Conservation (phyloP, 768 basidiomycete genomes). For the Tulasnella sp. region DNA sequence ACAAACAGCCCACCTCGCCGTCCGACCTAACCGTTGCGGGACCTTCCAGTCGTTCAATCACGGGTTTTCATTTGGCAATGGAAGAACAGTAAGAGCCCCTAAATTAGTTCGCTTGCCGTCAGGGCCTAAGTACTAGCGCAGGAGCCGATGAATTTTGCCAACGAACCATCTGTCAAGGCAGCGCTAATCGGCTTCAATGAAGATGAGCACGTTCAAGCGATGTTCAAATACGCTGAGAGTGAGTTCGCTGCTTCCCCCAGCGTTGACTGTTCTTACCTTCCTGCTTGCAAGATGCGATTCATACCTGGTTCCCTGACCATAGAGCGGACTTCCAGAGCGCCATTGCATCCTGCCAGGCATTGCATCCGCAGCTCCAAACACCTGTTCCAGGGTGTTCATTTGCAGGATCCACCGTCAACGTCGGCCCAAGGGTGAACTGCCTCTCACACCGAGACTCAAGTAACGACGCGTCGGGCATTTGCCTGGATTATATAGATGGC, state of each 20-base stretch:
- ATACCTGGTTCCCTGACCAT: not conserved
- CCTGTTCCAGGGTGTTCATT: not conserved
- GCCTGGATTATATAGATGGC: not conserved
- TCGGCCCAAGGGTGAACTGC: not conserved
- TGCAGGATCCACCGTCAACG: not conserved
- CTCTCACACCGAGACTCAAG: not conserved
- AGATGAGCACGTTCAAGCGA: not conserved
- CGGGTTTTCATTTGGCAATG: not conserved
- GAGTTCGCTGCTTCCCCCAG: too few species aligned
- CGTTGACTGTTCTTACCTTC: too few species aligned
- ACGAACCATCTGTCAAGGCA: not conserved
- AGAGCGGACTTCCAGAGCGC: not conserved
- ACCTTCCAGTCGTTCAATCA: not conserved
- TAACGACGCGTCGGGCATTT: not conserved
- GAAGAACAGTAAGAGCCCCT: too few species aligned
- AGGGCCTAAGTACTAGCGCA: too few species aligned
- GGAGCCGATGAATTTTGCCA: not conserved
- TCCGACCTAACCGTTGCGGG: not conserved
- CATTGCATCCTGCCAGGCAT: not conserved
- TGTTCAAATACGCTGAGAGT: not conserved
- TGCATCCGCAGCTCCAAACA: not conserved
- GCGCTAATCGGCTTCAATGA: not conserved
- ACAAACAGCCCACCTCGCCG: not conserved
- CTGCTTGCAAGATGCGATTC: too few species aligned
- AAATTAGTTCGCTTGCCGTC: too few species aligned